Base-by-base conservation (phyloP, 176 grass and related monocot species). In the Musa troglodytarum region DNA sequence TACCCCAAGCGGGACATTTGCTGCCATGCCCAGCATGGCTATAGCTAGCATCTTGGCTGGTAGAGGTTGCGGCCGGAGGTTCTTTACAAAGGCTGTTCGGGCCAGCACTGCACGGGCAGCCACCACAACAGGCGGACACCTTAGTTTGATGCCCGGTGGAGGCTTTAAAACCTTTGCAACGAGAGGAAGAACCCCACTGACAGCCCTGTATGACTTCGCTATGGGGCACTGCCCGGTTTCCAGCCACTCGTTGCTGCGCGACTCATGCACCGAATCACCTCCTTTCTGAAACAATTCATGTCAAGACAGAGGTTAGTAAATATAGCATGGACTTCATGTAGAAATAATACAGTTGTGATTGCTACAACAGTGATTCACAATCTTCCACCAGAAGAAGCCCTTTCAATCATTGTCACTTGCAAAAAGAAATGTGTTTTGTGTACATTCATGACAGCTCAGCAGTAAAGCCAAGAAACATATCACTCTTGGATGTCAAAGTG, bases 1-100 rank as follows among this genome's bases (percentile, higher is more conserved):
- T 22, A 96, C 86, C 54, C 92, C 92, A 10, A 96, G 92, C 54
- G 92, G 92, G 65, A 96, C 76, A 81, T 96, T 96, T 54, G 84
- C 88, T 24, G 83, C 88, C 82, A 89, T 87, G 74, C 89, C 89
- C 28, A 96, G 75, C 79, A 96, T 74, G 28, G 86, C 89, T 25
- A 92, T 96, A 78, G 90, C 88, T 65, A 96, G 26, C 72, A 92
- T 34, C 78, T 92, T 96, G 4, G 83, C 80, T 3, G 86, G 87
- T 13, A 96, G 71, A 68, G 88, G 87, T 28, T 89, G 86, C 0
- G 34, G 34, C 34, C 34, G 34, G 34, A 43, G 34, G 34, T 43
- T 43, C 34, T 43, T 43, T 43, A 43, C 34, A 4, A 43, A 43
- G 34, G 34, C 26, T 0, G 87, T 89, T 75, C 85, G 80, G 11